phyloP scores from a whole-genome alignment of 768 basidiomycete genomes.

The Holtermannia corniformis region DNA sequence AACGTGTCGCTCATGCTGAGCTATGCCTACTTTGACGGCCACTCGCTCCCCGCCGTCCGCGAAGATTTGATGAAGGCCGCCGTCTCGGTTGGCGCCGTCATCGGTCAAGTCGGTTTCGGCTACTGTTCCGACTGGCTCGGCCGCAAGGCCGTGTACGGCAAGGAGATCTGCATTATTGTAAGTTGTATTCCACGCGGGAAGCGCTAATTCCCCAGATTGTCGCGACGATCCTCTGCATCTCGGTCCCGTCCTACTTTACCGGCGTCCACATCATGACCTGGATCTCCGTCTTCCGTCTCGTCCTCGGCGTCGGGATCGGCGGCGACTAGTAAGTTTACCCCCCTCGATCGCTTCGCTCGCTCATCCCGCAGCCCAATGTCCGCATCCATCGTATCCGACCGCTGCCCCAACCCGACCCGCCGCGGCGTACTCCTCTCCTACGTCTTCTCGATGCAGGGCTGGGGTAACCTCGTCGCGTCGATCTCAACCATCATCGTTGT shows the following conservation, averaged over 20 bases:
- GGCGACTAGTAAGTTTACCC: constrained; percentile 75
- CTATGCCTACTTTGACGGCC: constrained; percentile 31
- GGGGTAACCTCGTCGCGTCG: constrained; percentile 60
- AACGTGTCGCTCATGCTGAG: constrained; percentile 39
- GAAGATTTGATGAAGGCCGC: constrained; percentile 58
- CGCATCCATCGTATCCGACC: constrained; percentile 44
- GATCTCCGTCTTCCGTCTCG: constrained; percentile 55
- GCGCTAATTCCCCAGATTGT: too few species aligned
- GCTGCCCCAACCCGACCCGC: constrained; percentile 55
- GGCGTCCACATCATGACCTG: constrained; percentile 54
- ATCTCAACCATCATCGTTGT: constrained; percentile 58
- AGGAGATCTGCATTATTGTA: constrained; percentile 75
- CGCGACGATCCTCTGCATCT: constrained; percentile 61
- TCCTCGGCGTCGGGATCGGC: constrained; percentile 65
- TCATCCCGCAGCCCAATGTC: constrained; percentile 41
- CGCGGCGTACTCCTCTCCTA: constrained; percentile 59
- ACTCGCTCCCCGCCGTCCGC: constrained; percentile 42
- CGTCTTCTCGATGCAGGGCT: constrained; percentile 49
- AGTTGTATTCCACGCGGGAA: too few species aligned
- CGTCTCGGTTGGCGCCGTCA: constrained; percentile 58
- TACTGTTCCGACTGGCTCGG: constrained; percentile 60
- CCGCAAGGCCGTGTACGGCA: constrained; percentile 62
- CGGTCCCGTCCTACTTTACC: constrained; percentile 52
- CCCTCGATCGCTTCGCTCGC: constrained; percentile 23
- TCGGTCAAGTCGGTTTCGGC: constrained; percentile 44